Evolutionary conservation across 768 basidiomycete genomes (phyloP), one percentile per base, ranked within the genome.

Genomic region (Mycena metata): DNA sequence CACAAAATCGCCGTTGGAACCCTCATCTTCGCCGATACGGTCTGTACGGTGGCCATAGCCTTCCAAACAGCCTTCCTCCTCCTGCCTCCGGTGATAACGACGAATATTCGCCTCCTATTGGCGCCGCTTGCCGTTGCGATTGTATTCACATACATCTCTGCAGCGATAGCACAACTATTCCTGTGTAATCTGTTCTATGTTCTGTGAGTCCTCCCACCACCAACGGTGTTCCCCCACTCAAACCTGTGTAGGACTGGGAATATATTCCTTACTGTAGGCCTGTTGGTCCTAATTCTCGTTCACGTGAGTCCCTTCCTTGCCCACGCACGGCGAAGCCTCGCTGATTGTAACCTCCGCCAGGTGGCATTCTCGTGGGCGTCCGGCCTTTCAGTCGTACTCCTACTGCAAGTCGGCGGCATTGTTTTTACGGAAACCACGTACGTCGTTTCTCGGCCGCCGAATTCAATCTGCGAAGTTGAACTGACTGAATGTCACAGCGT

Each of bases 301-400:
- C 62, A 64, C n/a, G 61, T 52, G 16, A 36, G 61, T 41, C 35
- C 15, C 12, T 30, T 30, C n/a, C n/a, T n/a, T n/a, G 30, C 33
- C 30, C 26, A 42, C n/a, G 16, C 5, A 36, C n/a, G 45, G 21
- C 33, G 30, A 30, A 7, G 8, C n/a, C 10, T 30, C 42, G 15
- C 12, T 50, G 24, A 8, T 2, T 10, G 9, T 19, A n/a, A n/a
- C n/a, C 12, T 16, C 17, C 12, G 17, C 17, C 7, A 63, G 51
- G 24, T 64, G 15, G 51, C 26, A 7, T 55, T 64, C 8, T 42
- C 62, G 10, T 64, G 52, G 51, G 62, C 62, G 16, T 54, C 62
- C 3, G 62, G 24, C 10, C 55, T 64, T 13, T 3, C n/a, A 0
- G 7, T 19, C 1, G 13, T 54, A 16, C 36, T n/a, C 2, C 45